Evolutionary conservation across 2,329 filamentous ascomycete genomes (phyloP).

Genomic region (Colletotrichum brevisporum): DNA sequence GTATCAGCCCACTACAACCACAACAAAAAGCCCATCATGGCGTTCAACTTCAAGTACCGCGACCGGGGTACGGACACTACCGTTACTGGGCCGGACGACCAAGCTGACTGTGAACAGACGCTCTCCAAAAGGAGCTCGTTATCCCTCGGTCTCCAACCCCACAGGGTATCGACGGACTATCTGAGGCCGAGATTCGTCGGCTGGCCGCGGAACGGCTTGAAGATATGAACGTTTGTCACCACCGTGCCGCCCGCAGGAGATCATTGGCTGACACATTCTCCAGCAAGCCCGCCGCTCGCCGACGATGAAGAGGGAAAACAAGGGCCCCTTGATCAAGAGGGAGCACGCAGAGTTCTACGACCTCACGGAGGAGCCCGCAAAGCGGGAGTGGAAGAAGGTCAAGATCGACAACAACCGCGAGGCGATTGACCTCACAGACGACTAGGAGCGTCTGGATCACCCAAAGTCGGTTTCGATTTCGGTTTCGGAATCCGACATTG

Average conservation of each 20-base stretch:
- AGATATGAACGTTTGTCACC: constrained; percentile 23
- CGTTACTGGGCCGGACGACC: too few species aligned
- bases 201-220: constrained; percentile 36
- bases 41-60: constrained; percentile 46
- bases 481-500: not conserved
- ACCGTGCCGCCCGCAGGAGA: not conserved
- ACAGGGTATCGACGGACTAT: constrained; percentile 32
- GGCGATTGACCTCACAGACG: constrained; percentile 42
- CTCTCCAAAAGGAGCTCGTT: constrained; percentile 42
- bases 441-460: constrained; percentile 15
- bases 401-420: constrained; percentile 31
- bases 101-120: constrained; percentile 35
- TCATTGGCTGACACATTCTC: not conserved
- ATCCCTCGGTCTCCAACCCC: constrained; percentile 41
- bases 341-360: constrained; percentile 37
- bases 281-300: constrained; percentile 16
- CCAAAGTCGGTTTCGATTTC: not conserved
- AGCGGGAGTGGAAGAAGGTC: constrained; percentile 40
- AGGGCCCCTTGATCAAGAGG: constrained; percentile 28
- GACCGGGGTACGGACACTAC: constrained; percentile 38
- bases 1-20: constrained; percentile 25
- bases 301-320: constrained; percentile 31
- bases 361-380: constrained; percentile 30
- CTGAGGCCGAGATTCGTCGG: constrained; percentile 36
- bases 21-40: constrained; percentile 25